phyloP scores from a whole-genome alignment of 164 flowering plant genomes.

The Sedum album region DNA sequence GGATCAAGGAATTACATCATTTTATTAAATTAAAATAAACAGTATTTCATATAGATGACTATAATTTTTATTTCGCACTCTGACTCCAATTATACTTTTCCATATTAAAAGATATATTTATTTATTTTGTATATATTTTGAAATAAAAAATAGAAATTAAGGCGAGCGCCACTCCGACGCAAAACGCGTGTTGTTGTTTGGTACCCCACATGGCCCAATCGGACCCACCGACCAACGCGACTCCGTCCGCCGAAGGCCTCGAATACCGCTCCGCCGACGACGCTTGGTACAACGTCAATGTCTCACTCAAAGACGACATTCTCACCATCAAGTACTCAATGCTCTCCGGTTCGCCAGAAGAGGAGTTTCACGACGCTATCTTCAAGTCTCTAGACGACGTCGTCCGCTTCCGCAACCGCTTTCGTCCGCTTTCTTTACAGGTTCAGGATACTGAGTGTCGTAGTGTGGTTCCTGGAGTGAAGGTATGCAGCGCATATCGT shows the following conservation, averaged over 20 bases:
- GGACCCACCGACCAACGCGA: background rate
- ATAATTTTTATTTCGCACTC: too few species aligned
- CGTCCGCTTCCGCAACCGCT: conserved; percentile 20
- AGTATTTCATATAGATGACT: too few species aligned
- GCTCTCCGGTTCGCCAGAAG: background rate
- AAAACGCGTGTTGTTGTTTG: background rate
- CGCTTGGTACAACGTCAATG: background rate
- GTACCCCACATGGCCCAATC: background rate
- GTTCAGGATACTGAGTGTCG: conserved; percentile 42
- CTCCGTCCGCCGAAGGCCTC: background rate
- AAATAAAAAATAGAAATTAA: too few species aligned
- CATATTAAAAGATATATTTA: too few species aligned
- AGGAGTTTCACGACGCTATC: background rate
- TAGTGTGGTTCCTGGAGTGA: conserved; percentile 17
- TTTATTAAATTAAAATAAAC: too few species aligned
- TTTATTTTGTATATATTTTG: too few species aligned
- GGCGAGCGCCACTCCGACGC: background rate
- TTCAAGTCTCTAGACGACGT: conserved; percentile 14
- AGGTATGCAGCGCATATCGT: conserved; percentile 27
- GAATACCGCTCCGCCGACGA: background rate
- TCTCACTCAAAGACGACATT: background rate
- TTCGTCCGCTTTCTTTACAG: conserved; percentile 36
- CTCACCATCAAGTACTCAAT: background rate
- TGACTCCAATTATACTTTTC: too few species aligned
- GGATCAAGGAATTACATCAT: too few species aligned